Evolutionary conservation across 2,329 filamentous ascomycete genomes (phyloP).

Genomic region (Botrytis elliptica): DNA sequence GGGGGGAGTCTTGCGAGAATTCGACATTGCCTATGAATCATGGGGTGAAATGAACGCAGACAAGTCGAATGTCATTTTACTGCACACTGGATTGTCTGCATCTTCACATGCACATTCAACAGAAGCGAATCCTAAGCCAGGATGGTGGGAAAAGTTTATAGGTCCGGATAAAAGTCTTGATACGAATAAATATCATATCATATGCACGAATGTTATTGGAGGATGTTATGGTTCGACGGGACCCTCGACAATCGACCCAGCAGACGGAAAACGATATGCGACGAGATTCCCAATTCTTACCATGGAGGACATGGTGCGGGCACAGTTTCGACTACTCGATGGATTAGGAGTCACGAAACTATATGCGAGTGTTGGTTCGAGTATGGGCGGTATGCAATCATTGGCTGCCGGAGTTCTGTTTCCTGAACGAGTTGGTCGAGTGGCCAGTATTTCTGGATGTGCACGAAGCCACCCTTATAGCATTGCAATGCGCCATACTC

Average conservation of each 20-base stretch:
- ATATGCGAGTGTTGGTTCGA: constrained; percentile 90
- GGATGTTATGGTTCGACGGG: constrained; percentile 96
- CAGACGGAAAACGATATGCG: constrained; percentile 83
- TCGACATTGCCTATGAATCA: constrained; percentile 88
- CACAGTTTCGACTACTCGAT: constrained; percentile 88
- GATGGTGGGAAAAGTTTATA: constrained; percentile 99
- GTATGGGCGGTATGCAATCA: constrained; percentile 98
- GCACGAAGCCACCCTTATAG: constrained; percentile 95
- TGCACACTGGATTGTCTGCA: constrained; percentile 94
- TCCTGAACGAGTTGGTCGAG: constrained; percentile 73
- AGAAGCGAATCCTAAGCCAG: constrained; percentile 77
- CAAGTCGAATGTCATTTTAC: constrained; percentile 82
- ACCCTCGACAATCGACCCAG: constrained; percentile 79
- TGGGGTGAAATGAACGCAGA: constrained; percentile 82
- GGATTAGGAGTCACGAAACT: constrained; percentile 71
- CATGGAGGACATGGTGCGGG: constrained; percentile 95
- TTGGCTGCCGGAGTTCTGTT: constrained; percentile 83
- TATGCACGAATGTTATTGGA: constrained; percentile 95
- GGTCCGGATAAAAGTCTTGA: constrained; percentile 82
- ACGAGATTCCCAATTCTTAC: constrained; percentile 95
- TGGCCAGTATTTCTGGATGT: constrained; percentile 90
- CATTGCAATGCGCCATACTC: constrained; percentile 97
- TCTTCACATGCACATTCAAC: constrained; percentile 96
- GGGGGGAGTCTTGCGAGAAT: constrained; percentile 87
- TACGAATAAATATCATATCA: constrained; percentile 86